Evolutionary conservation across 805 yeast species (phyloP), one percentile per base, ranked within the genome.

Genomic region (Teunomyces gatunensis): DNA sequence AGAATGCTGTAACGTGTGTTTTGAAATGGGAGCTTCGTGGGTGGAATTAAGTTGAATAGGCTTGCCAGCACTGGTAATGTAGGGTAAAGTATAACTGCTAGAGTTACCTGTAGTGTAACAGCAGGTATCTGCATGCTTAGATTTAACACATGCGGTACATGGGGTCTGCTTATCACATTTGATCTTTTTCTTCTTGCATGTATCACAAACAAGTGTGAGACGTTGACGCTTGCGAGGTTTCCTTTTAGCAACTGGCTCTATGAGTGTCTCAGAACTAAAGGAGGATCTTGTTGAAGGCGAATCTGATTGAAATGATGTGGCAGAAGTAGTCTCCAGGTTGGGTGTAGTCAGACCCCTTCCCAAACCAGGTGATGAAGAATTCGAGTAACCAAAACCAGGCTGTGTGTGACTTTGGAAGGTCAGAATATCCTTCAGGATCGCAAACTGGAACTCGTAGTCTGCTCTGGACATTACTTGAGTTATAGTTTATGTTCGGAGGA

Each of bases 151-250:
- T 5, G 51, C 37, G 7, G 41, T 34, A 36, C 64, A 59, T 5
- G 64, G 64, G n/a, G 36, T 42, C 10, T 54, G 60, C 36, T 58
- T 58, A 45, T 59, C 60, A 32, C 64, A 59, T 18, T 53, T 50
- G 39, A 58, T 58, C 46, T 59, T 59, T 39, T 59, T 49, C 18
- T 54, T 47, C 29, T 58, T 59, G 54, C 64, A 59, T 39, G 53
- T 53, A 30, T 51, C 52, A 49, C 64, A 59, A 17, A 58, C 64
- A 32, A 50, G 47, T 11, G 57, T 52, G 45, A 51, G 41, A 6
- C 54, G 40, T 12, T 42, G 43, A 4, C 54, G 45, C 35, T 48
- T 51, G n/a, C 45, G 30, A 17, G 54, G 40, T 21, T 21, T 23
- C 40, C 23, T 37, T 32, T 13, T 9, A 13, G 10, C 18, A 32